Evolutionary conservation across 257 asterid genomes (phyloP), one percentile per base, ranked within the genome.

Genomic region (Anisodus acutangulus): DNA sequence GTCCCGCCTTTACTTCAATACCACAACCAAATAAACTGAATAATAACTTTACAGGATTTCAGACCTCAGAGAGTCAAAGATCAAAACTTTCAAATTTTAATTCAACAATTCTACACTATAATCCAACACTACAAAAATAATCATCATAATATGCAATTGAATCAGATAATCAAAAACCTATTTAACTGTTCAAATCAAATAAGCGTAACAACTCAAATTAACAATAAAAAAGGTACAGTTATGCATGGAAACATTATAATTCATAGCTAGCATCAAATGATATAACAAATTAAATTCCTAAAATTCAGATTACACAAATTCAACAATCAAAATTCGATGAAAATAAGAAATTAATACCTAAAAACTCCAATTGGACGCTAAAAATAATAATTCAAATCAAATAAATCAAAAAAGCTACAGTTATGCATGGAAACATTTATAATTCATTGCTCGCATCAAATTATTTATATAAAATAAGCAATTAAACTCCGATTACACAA

Each of bases 261-360:
- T 19, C 80, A 31, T 19, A 19, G 12, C 12, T 19, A 41, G 63
- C 74, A 59, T 17, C 59, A 80, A 84, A 62, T 4, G 62, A 57
- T 41, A 15, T 57, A 55, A 55, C 8, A 57, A 57, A 12, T 54
- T 12, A 54, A 7, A 57, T 5, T 12, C 62, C n/a, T 55, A 15
- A 55, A 55, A 15, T 3, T 8, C 62, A 17, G 16, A 3, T 15
- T 64, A 59, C 22, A 5, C 45, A 41, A 41, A 41, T 31, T n/a
- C 17, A 51, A 54, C 45, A 41, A 41, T 3, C 8, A 3, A 74
- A 67, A 60, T 49, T 55, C 5, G 5, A 55, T 55, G 62, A 55
- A 55, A 6, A 55, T 69, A 10, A 69, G 8, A 53, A 89, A 80
- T 62, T 19, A 85, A 67, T 84, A 90, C 95, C 92, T 86, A 84